Conservation (phyloP, 768 basidiomycete species). For the Tricholoma furcatifolium region DNA sequence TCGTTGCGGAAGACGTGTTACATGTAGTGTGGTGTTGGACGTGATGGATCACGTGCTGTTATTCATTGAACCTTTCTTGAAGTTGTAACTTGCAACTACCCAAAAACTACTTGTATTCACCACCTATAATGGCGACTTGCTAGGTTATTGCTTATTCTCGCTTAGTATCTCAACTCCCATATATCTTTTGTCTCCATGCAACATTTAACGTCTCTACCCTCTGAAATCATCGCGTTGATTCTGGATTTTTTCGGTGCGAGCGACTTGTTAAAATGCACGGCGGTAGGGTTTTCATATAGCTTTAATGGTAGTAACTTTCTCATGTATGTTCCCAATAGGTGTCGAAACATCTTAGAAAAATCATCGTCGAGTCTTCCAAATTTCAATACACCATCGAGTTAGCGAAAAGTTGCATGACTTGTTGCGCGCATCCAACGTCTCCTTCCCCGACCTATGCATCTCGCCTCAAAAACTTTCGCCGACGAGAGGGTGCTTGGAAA, state of each 20-base stretch:
- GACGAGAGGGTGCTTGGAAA: slow-evolving; percentile 50
- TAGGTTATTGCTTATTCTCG: neutral
- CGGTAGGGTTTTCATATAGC: slow-evolving; percentile 20
- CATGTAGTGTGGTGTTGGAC: neutral
- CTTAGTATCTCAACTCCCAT: neutral
- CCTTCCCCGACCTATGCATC: slow-evolving; percentile 32
- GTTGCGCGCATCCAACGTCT: slow-evolving; percentile 31
- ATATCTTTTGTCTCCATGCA: neutral
- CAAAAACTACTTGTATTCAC: too few relatives aligned
- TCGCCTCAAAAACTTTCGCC: slow-evolving; percentile 39
- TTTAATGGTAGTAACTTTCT: too few relatives aligned
- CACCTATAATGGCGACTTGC: neutral
- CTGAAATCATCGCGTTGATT: slow-evolving; percentile 38
- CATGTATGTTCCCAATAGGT: slow-evolving; percentile 27
- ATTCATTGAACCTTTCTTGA: too few relatives aligned
- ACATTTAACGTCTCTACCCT: slow-evolving; percentile 25
- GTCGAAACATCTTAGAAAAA: slow-evolving; percentile 34
- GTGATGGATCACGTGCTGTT: neutral
- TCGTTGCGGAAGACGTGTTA: neutral
- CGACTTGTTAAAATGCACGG: slow-evolving; percentile 34
- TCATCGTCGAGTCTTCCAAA: slow-evolving; percentile 41
- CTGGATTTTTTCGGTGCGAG: slow-evolving; percentile 31
- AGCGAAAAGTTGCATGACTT: slow-evolving; percentile 42
- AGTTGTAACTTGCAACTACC: too few relatives aligned
- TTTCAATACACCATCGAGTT: slow-evolving; percentile 53